These are phyloP conservation scores for Ganoderma lucidum DNA, from an alignment of 1,284 basidiomycete species.

Conservation along the genomic window DNA sequence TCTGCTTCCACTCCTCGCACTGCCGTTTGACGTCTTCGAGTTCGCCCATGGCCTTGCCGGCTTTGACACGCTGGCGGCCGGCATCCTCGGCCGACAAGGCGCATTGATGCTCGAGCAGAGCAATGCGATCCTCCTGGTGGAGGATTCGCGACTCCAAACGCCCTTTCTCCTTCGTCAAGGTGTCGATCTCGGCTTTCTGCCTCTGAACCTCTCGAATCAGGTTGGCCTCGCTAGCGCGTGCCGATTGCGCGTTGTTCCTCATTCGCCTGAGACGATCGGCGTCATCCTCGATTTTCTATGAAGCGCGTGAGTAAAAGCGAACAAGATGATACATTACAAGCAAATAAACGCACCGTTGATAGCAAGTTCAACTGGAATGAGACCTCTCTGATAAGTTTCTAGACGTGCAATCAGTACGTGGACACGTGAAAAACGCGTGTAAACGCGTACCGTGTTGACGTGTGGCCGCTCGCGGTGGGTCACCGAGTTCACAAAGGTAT, in stretches of 20 bases:
- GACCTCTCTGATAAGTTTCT: conserved; percentile 26
- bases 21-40: conserved; percentile 13
- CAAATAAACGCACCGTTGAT: conserved; percentile 16
- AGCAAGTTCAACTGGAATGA: conserved; percentile 28
- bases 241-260: conserved; percentile 11
- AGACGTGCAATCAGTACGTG: too few relatives aligned
- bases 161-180: conserved; percentile 15
- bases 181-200: conserved; percentile 6
- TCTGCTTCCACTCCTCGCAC: conserved; percentile 24
- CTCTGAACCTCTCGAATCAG: conserved; percentile 11
- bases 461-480: conserved; percentile 25
- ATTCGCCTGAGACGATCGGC: conserved; percentile 7
- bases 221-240: conserved; percentile 2
- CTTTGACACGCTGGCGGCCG: conserved; percentile 13
- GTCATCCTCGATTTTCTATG: conserved; percentile 17
- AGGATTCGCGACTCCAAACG: conserved; percentile 5
- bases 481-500: conserved; percentile 31
- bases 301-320: not conserved
- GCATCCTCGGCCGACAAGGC: conserved; percentile 21
- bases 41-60: conserved; percentile 5
- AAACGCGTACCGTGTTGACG: conserved; percentile 25
- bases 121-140: conserved; percentile 17
- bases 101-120: conserved; percentile 19
- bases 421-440: not conserved
- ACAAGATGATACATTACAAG: too few relatives aligned